These are phyloP conservation scores for Beta macrorhiza DNA, from an alignment of 179 eudicot genomes.

Conservation along the genomic window DNA sequence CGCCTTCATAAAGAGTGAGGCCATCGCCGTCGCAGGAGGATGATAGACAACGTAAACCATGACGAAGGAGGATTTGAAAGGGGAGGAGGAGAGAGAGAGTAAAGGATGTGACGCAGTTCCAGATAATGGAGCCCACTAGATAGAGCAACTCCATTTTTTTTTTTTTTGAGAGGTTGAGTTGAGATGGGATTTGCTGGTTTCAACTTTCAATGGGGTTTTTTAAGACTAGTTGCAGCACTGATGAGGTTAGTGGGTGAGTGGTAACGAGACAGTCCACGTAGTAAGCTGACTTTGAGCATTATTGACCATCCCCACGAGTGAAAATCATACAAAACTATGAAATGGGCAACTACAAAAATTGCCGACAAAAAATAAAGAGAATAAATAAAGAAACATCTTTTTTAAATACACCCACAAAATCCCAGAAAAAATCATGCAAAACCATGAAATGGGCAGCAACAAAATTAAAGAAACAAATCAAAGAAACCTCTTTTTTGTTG, in stretches of 20 bases:
- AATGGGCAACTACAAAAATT: too few species aligned
- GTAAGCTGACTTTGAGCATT: too few species aligned
- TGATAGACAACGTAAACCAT: conserved; percentile 11
- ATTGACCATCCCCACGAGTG: too few species aligned
- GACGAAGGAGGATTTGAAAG: conserved; percentile 40
- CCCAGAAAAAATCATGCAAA: too few species aligned
- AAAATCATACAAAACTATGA: too few species aligned
- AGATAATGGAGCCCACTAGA: conserved; percentile 56
- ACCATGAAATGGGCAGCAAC: not conserved
- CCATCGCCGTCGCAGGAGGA: conserved; percentile 11
- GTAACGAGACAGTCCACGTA: not conserved
- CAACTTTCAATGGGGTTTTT: not conserved
- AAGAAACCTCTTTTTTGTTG: conserved; percentile 64
- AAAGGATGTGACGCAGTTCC: conserved; percentile 41
- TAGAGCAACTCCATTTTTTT: conserved; percentile 55
- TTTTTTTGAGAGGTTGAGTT: too few species aligned
- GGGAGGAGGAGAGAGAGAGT: conserved; percentile 56
- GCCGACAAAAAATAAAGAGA: too few species aligned
- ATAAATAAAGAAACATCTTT: too few species aligned
- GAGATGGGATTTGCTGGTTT: not conserved
- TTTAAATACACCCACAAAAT: too few species aligned
- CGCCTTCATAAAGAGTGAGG: conserved; percentile 61
- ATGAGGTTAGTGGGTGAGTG: not conserved
- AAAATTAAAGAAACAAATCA: conserved; percentile 14
- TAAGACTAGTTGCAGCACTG: not conserved